Base-by-base conservation (phyloP, 1,284 basidiomycete genomes). In the Tylopilus orsonianus region DNA sequence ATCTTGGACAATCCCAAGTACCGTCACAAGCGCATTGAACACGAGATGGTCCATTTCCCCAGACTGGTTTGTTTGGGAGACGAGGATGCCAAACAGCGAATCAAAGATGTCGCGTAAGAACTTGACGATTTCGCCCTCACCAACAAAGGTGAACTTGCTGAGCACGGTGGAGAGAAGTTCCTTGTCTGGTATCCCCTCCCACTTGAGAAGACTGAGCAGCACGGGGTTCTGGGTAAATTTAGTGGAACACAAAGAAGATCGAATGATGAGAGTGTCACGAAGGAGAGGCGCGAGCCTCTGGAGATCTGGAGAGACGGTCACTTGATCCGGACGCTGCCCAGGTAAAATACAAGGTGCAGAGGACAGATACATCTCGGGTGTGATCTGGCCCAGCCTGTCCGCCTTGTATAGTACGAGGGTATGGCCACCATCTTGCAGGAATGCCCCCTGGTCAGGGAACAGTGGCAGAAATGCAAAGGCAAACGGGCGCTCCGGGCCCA, bases 381-480 rank as follows among this genome's bases (percentile, higher is more conserved):
- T 69, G 33, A 92, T 65, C 48, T 83, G 80, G 18, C 64, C 61
- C 35, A 87, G 63, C 58, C 80, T 85, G 51, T 93, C 90, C 8
- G 85, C 88, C 18, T 80, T 80, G 67, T 95, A 96, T 48, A 97
- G 76, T 41, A 91, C 72, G 35, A 99, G 72, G 4, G 81, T 83
- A 67, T 97, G 95, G 50, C 85, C 87, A 7, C 94, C 96, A 66
- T 99, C 96, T 56, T 93, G 87, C 43, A 97, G 75, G 67, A 95
- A 94, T 3, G 91, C 83, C 16, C 81, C 78, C 19, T 82, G 76
- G 46, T 89, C 81, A 0, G 85, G 85, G 59, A 93, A 91, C 3
- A 99, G 75, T 0, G 95, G 96, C 34, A 97, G 80, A 63, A 90
- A 97, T 2, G 87, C 92, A 60, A 97, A 96, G 0, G 94, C 96